Percentiles rank a stretch among this genome's conserved stretches.
Conservation (phyloP, 768 basidiomycete genomes). For the Boletus subcaerulescens region DNA sequence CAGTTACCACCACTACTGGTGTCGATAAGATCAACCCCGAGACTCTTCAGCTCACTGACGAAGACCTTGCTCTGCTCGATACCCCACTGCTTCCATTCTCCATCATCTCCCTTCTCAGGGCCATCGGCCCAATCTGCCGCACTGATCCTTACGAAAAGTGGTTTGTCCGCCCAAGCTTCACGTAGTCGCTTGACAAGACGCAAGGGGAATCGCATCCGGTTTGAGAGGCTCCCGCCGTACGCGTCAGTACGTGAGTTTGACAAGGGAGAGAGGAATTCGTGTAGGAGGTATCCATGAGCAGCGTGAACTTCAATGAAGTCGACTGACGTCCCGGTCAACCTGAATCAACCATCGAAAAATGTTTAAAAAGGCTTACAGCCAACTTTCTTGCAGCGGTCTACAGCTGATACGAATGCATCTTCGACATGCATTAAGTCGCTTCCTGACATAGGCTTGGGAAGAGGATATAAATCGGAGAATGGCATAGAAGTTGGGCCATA, state of each 20-base stretch:
- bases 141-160: constrained; percentile 70
- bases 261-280: constrained; percentile 68
- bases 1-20: constrained; percentile 67
- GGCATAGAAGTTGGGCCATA: constrained; percentile 58
- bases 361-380: constrained; percentile 48
- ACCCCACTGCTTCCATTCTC: constrained; percentile 68
- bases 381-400: constrained; percentile 51
- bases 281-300: constrained; percentile 64
- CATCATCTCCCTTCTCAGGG: constrained; percentile 51
- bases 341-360: neutral
- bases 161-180: constrained; percentile 55
- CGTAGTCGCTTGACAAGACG: constrained; percentile 53
- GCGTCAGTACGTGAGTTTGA: constrained; percentile 69
- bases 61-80: constrained; percentile 70
- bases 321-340: constrained; percentile 36
- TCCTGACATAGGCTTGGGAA: constrained; percentile 57
- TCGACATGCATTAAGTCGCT: constrained; percentile 55
- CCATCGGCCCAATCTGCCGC: constrained; percentile 65
- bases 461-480: constrained; percentile 49
- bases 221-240: constrained; percentile 72
- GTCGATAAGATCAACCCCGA: constrained; percentile 79
- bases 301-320: constrained; percentile 73
- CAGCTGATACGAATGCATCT: constrained; percentile 56
- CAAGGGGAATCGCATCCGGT: constrained; percentile 67
- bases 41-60: constrained; percentile 49